Conservation (phyloP, 306 rosid genomes). For the Vigna trinervia region DNA sequence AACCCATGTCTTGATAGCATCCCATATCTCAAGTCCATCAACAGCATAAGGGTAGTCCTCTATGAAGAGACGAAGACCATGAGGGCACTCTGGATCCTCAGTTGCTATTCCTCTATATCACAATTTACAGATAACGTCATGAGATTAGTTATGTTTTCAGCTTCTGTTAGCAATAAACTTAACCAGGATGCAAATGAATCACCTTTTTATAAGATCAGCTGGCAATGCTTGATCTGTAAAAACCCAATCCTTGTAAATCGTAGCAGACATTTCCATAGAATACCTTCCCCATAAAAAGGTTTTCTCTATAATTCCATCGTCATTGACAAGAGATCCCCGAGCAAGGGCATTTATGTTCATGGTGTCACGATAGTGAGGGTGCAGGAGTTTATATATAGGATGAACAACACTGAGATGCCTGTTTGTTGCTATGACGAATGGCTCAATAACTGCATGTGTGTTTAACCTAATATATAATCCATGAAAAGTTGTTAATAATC, state of each 20-base stretch:
- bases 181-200: not conserved
- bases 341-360: slow-evolving; percentile 53
- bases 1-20: slow-evolving; percentile 65
- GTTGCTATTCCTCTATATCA: slow-evolving; percentile 64
- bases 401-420: slow-evolving; percentile 46
- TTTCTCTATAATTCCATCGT: slow-evolving; percentile 43
- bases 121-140: slow-evolving; percentile 15
- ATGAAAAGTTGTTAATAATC: not conserved
- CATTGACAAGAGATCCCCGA: slow-evolving; percentile 35
- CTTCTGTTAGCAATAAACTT: not conserved
- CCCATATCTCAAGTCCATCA: slow-evolving; percentile 70
- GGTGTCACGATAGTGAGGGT: slow-evolving; percentile 54
- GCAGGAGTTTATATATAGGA: slow-evolving; percentile 44
- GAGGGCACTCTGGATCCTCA: slow-evolving; percentile 56
- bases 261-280: slow-evolving; percentile 49
- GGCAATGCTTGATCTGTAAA: slow-evolving; percentile 47
- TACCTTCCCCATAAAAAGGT: slow-evolving; percentile 46
- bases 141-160: not conserved
- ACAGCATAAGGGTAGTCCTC: slow-evolving; percentile 70
- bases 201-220: slow-evolving; percentile 51
- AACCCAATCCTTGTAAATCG: slow-evolving; percentile 44
- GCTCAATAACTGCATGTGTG: slow-evolving; percentile 75
- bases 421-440: slow-evolving; percentile 53
- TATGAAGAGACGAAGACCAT: slow-evolving; percentile 61
- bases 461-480: slow-evolving; percentile 55